A percentile compares a stretch with the other conserved stretches of the same genome.
phyloP scores from a whole-genome alignment of 805 yeast genomes.

The Kodamaea hsintzibuensis region DNA sequence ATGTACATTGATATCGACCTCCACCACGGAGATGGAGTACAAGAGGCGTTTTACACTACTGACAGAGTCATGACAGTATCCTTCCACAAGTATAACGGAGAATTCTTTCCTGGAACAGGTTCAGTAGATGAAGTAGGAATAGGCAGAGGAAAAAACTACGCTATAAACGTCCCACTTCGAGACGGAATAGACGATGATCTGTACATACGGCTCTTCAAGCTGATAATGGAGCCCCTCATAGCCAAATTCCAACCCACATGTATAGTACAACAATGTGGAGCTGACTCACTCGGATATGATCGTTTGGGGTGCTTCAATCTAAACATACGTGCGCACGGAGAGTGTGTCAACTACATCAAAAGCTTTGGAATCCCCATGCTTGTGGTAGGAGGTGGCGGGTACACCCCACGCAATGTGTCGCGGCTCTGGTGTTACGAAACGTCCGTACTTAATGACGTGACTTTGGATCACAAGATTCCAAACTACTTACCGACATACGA shows the following conservation, averaged over 20 bases:
- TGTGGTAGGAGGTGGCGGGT: slow-evolving; percentile 97
- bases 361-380: slow-evolving; percentile 88
- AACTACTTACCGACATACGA: slow-evolving; percentile 71
- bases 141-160: slow-evolving; percentile 84
- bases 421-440: slow-evolving; percentile 97
- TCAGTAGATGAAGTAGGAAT: slow-evolving; percentile 86
- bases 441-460: slow-evolving; percentile 67
- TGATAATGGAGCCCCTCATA: slow-evolving; percentile 87
- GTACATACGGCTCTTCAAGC: slow-evolving; percentile 72
- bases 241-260: slow-evolving; percentile 91
- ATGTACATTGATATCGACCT: slow-evolving; percentile 91
- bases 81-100: slow-evolving; percentile 91
- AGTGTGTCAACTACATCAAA: slow-evolving; percentile 87
- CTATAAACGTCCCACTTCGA: slow-evolving; percentile 87
- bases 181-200: slow-evolving; percentile 96
- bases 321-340: slow-evolving; percentile 91
- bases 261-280: slow-evolving; percentile 96
- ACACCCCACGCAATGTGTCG: slow-evolving; percentile 93
- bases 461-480: slow-evolving; percentile 52
- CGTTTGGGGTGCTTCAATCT: slow-evolving; percentile 92
- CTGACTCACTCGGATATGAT: slow-evolving; percentile 92
- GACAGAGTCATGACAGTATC: slow-evolving; percentile 96
- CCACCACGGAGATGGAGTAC: slow-evolving; percentile 98
- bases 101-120: slow-evolving; percentile 97
- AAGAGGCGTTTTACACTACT: slow-evolving; percentile 92